phyloP scores from a whole-genome alignment of 2,329 filamentous ascomycete genomes.

The Cordyceps militaris region DNA sequence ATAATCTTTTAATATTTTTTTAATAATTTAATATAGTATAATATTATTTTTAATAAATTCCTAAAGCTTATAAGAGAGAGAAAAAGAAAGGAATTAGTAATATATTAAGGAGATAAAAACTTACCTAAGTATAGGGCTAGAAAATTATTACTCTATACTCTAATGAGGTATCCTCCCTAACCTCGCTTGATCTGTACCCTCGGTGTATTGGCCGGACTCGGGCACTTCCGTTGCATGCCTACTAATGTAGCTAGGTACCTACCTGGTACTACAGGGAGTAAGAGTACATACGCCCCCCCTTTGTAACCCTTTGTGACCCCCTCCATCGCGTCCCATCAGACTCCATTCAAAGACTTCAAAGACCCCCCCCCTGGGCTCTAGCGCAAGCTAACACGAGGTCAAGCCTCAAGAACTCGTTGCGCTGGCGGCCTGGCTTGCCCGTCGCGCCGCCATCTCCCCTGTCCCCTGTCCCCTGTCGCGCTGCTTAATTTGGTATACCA shows the following conservation, averaged over 20 bases:
- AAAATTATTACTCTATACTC: too few species aligned
- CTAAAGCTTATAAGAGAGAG: too few species aligned
- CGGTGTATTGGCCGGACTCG: background rate
- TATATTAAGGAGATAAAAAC: too few species aligned
- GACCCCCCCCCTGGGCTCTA: background rate
- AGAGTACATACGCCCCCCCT: background rate
- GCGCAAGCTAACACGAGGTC: constrained; percentile 10
- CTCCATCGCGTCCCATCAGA: background rate
- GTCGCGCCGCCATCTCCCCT: background rate
- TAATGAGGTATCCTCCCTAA: too few species aligned
- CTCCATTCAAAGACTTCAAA: background rate
- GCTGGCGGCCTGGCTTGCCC: background rate
- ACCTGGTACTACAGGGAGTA: too few species aligned
- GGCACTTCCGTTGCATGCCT: background rate
- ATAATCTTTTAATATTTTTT: too few species aligned
- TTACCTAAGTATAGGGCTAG: too few species aligned
- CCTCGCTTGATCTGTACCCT: background rate
- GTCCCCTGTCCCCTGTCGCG: background rate
- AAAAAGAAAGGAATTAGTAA: too few species aligned
- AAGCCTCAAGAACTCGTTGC: background rate
- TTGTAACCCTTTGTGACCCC: background rate
- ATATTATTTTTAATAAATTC: too few species aligned
- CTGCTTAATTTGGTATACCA: constrained; percentile 9
- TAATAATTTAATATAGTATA: too few species aligned
- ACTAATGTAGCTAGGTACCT: too few species aligned